Evolutionary conservation across 1,284 basidiomycete genomes (phyloP), one percentile per base, ranked within the genome.

Genomic region (Hymenochaete sp.): DNA sequence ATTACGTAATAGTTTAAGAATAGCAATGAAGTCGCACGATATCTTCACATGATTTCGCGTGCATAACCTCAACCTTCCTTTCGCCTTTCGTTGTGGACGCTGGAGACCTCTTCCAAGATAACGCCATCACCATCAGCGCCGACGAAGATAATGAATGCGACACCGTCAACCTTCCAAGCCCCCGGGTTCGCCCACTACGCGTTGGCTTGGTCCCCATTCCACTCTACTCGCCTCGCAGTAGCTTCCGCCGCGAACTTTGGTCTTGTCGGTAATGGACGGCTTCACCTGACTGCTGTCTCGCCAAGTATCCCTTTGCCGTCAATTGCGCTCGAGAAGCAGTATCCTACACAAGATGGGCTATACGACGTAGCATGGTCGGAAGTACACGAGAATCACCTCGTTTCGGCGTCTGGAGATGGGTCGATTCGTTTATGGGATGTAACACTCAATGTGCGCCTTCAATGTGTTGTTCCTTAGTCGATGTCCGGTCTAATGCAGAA

Each of bases 221-320:
- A 88, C 62, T 82, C 78, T 10, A 70, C 74, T 13, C 75, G 81
- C 19, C 64, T 97, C 22, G 95, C 93, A 1, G 70, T 96, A 14
- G 92, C 92, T 4, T 90, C 89, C 1, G 75, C 92, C 0, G 90
- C 93, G 27, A 98, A 98, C 66, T 98, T 91, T 62, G 93, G 95
- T 2, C 72, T 98, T 3, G 85, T 98, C 21, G 95, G 95, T 13
- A 97, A 97, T 62, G 95, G 95, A 1, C 72, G 91, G 24, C 62
- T 95, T 36, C 83, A 91, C 60, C 62, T 93, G 21, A 70, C 79
- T 38, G 75, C 76, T 6, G 59, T 79, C 18, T 66, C 63, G 18
- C 68, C 70, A 16, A 70, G 66, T 4, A 71, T 72, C 0, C 5
- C 32, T 35, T 44, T 61, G 16, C 64, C 68, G 21, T 59, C 54